A percentile compares a stretch with the other conserved stretches of the same genome.
These are phyloP conservation scores for Aspergillus pseudoglaucus DNA, from an alignment of 2,329 filamentous ascomycete genomes.

Conservation along the genomic window DNA sequence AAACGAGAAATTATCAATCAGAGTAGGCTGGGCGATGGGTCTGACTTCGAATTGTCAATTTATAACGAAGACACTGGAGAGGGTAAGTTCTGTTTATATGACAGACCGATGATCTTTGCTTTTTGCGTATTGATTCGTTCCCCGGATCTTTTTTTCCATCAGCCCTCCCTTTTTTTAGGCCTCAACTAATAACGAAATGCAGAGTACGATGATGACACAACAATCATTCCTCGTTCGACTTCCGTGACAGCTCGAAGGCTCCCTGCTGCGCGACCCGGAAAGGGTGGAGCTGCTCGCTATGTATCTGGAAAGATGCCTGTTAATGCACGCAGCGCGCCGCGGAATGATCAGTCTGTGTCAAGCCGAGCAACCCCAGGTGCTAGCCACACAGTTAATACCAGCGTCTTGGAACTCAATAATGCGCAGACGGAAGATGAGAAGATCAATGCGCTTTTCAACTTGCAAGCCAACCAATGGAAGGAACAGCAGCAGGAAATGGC, in stretches of 20 bases:
- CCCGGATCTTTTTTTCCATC: background rate
- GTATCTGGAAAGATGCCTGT: conserved; percentile 93
- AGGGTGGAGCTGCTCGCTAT: conserved; percentile 87
- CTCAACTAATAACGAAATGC: conserved; percentile 11
- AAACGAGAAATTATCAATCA: conserved; percentile 97
- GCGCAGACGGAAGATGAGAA: conserved; percentile 90
- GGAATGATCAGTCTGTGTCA: conserved; percentile 52
- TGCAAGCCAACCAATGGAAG: conserved; percentile 86
- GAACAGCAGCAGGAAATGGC: conserved; percentile 91
- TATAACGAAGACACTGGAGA: conserved; percentile 88
- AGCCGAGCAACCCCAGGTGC: conserved; percentile 28
- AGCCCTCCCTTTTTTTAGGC: background rate
- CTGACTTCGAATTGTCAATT: conserved; percentile 92
- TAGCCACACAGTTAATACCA: conserved; percentile 43
- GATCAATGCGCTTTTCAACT: conserved; percentile 84
- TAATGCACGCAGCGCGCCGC: conserved; percentile 72
- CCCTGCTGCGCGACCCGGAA: conserved; percentile 76
- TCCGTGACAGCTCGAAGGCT: conserved; percentile 84
- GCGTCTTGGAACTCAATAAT: conserved; percentile 61
- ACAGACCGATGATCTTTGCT: background rate
- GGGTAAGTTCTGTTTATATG: conserved; percentile 53
- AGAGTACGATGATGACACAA: conserved; percentile 98
- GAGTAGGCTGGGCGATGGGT: conserved; percentile 88
- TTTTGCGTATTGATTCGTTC: background rate
- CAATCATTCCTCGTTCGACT: conserved; percentile 91